Evolutionary conservation across 805 yeast species (phyloP).

Genomic region (Ogataea polymorpha): DNA sequence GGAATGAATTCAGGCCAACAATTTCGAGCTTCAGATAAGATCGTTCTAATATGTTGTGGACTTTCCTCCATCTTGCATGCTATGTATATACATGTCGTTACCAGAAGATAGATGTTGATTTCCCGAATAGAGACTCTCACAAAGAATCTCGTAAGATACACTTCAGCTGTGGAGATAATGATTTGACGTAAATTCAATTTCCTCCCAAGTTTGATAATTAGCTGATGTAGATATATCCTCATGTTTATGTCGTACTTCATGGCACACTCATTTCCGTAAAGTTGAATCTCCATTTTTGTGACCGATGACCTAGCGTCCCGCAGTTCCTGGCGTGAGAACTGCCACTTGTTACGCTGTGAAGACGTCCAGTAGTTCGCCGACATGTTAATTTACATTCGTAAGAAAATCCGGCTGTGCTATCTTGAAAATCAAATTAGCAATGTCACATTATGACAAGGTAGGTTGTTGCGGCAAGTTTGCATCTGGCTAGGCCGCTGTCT

Average conservation of each 20-base stretch:
- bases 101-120: constrained; percentile 73
- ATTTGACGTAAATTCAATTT: constrained; percentile 75
- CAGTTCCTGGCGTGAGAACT: constrained; percentile 63
- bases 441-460: neutral
- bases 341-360: constrained; percentile 81
- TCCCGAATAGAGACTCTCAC: constrained; percentile 73
- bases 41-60: constrained; percentile 86
- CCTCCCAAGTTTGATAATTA: constrained; percentile 74
- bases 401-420: neutral
- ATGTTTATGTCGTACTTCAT: constrained; percentile 55
- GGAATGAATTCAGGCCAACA: constrained; percentile 96
- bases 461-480: neutral
- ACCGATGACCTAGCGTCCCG: constrained; percentile 20
- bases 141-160: constrained; percentile 76
- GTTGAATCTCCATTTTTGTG: constrained; percentile 22
- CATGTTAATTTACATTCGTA: constrained; percentile 36
- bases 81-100: constrained; percentile 81
- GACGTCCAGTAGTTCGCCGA: constrained; percentile 89
- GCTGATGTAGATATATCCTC: constrained; percentile 75
- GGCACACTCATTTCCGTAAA: constrained; percentile 17
- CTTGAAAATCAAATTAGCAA: neutral
- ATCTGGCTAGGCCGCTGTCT: neutral
- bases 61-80: constrained; percentile 95
- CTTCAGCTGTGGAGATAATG: constrained; percentile 85
- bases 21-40: constrained; percentile 79